Evolutionary conservation across 2,329 filamentous ascomycete genomes (phyloP), one percentile per base, ranked within the genome.

Genomic region (Aaosphaeria arxii): DNA sequence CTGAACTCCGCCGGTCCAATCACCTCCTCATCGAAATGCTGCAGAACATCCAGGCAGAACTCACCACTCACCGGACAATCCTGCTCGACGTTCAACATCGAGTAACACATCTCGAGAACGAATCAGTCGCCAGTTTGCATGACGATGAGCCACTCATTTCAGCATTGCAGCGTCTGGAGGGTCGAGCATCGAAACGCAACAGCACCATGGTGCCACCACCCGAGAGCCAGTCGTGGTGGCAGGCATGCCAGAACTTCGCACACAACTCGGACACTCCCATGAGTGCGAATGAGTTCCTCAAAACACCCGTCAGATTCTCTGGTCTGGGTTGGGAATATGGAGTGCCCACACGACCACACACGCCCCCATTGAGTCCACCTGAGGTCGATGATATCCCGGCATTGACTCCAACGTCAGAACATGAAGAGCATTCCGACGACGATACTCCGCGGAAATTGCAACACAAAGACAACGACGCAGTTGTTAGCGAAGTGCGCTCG

Each of bases 1-100:
- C 59, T 5, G 49, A 56, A 17, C 51, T 66, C 1, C 55, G 57
- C 11, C 53, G 61, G 11, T 58, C 58, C 7, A 66, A 66, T 32
- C 48, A 57, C 5, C 46, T 56, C n/a, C 46, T 66, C 7, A 49
- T 62, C 11, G 59, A 61, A 28, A 66, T 63, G 53, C 50, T 67
- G 2, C 60, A 64, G 36, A 61, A 54, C 30, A 59, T 66, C 6
- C 61, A 66, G 39, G 47, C 41, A 1, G 63, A 66, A 45, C 57
- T 67, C 5, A 49, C 55, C 4, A 51, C 53, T 17, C 58, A 66
- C 35, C 54, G 62, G 30, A 35, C 55, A 7, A 56, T 61, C 39
- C 57, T 67, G 52, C 54, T 61, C 5, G 58, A 66, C 32, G 56
- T 67, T 30, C 61, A 66, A 43, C 51, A 60, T 9, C 57, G 64